Evolutionary conservation across 2,329 filamentous ascomycete species (phyloP), one percentile per base, ranked within the genome.

Genomic region (Arthrobotrys iridis): DNA sequence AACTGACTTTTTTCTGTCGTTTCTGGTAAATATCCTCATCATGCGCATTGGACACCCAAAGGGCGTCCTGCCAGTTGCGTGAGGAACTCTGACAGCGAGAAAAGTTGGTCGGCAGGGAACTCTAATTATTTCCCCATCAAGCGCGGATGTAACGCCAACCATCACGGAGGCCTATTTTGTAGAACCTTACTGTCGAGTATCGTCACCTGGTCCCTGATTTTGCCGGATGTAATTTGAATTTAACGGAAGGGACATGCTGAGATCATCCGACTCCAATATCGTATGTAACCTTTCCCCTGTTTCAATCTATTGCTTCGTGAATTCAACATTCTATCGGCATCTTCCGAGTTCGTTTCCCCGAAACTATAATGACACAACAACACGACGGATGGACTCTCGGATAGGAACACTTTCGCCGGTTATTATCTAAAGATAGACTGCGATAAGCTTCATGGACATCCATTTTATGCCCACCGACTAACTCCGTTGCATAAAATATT

Each of bases 101-200:
- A 35, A 52, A 20, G 2, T 22, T 28, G 28, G n/a, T 7, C n/a
- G 13, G 15, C 50, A 24, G 50, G 50, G 50, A 35, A 35, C 50
- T 55, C 50, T 55, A 35, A 33, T 13, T 15, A 35, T 55, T 55
- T 55, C 50, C 50, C 28, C 15, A 55, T 55, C 50, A 55, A 37
- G 50, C 50, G 50, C 50, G 50, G 50, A 55, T 55, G 50, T 55
- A 55, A 55, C 50, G 18, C 50, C 50, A 55, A 55, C 50, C 50
- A 15, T 30, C 37, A 55, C 15, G 8, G 6, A 55, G 18, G 22
- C 30, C 26, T 18, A n/a, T 52, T 33, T 52, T 52, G 24, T 52
- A 22, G 50, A 55, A 55, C 50, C 18, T 55, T 55, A 37, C 7
- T 24, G 8, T 37, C 13, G 18, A 24, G 24, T 15, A 37, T 55